Percentiles rank a stretch among this genome's conserved stretches.
These are phyloP conservation scores for Gossypium schwendimanii DNA, from an alignment of 441 rosid genomes.

Conservation along the genomic window DNA sequence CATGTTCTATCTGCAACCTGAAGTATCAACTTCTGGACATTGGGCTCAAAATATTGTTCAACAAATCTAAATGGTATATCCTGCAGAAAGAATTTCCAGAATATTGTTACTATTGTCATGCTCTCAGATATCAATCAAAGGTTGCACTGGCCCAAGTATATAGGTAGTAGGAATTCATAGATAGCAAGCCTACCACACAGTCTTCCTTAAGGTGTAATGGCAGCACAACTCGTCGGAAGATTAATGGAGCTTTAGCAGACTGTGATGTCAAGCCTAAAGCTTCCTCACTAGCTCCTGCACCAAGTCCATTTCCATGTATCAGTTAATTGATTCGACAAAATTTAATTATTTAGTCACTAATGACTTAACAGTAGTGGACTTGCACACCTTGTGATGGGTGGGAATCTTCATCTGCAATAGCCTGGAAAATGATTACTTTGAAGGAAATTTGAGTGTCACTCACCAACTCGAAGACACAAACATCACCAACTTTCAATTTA, in stretches of 20 bases:
- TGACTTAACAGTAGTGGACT: not conserved
- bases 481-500: slow-evolving; percentile 21
- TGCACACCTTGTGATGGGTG: not conserved
- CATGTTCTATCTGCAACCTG: slow-evolving; percentile 14
- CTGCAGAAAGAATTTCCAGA: slow-evolving; percentile 14
- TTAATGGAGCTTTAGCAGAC: not conserved
- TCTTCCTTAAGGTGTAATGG: not conserved
- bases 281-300: not conserved
- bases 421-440: slow-evolving; percentile 12
- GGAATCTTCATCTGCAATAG: not conserved
- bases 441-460: not conserved
- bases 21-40: not conserved
- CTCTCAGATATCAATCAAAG: not conserved
- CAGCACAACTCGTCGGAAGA: not conserved
- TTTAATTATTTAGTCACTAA: not conserved
- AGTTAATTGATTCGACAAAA: not conserved
- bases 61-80: slow-evolving; percentile 1
- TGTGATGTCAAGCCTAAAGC: not conserved
- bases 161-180: not conserved
- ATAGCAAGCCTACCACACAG: not conserved
- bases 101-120: not conserved
- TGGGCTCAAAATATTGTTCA: not conserved
- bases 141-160: not conserved
- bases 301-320: not conserved
- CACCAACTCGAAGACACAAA: slow-evolving; percentile 26